These are phyloP conservation scores for Syzygium grande DNA, from an alignment of 345 rosid species.

Conservation along the genomic window DNA sequence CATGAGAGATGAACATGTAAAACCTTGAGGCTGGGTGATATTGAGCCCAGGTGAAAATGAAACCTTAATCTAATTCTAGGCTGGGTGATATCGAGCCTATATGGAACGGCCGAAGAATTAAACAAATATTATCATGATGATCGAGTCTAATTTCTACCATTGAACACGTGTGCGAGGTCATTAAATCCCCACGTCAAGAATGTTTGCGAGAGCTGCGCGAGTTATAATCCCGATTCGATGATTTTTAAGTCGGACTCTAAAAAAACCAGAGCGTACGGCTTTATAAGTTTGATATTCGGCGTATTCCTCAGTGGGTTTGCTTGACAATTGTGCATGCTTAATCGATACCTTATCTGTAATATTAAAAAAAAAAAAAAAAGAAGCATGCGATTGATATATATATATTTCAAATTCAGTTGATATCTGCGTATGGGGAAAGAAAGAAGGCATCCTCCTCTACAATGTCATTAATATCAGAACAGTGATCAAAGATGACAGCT, in stretches of 20 bases:
- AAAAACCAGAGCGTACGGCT: neutral
- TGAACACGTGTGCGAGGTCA: neutral
- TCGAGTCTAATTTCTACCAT: neutral
- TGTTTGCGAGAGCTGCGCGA: neutral
- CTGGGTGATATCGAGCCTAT: too few species aligned
- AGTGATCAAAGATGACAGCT: neutral
- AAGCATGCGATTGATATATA: too few species aligned
- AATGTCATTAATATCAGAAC: neutral
- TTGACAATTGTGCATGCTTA: neutral
- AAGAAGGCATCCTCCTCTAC: neutral
- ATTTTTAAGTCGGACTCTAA: neutral
- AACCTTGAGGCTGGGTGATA: too few species aligned
- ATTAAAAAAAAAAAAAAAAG: neutral
- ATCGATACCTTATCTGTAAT: neutral
- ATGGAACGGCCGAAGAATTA: too few species aligned
- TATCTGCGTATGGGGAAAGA: neutral
- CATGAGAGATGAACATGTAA: too few species aligned
- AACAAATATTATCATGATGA: neutral
- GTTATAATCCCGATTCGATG: neutral
- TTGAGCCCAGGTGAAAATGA: too few species aligned
- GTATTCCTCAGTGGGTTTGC: neutral
- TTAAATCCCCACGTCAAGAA: neutral
- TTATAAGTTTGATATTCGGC: neutral
- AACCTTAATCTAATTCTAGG: too few species aligned
- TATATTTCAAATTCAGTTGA: neutral